Evolutionary conservation across 2,329 filamentous ascomycete genomes (phyloP).

Genomic region (Cryphonectria japonica): DNA sequence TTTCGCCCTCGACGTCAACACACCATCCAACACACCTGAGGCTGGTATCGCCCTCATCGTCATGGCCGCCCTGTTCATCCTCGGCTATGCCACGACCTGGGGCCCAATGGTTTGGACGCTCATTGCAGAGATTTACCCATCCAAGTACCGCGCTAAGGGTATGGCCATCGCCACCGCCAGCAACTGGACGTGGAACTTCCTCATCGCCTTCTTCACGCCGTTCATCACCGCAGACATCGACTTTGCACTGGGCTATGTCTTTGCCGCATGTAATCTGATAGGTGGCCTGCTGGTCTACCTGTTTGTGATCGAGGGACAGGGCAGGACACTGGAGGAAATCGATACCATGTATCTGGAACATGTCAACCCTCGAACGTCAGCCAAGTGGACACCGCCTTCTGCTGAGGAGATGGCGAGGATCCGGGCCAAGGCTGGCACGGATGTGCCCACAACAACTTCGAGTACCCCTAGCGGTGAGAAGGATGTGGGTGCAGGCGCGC

Average conservation of each 20-base stretch:
- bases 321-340: conserved; percentile 76
- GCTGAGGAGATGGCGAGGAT: conserved; percentile 49
- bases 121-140: conserved; percentile 67
- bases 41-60: conserved; percentile 66
- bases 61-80: conserved; percentile 66
- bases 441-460: conserved; percentile 25
- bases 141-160: conserved; percentile 61
- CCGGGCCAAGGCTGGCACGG: conserved; percentile 46
- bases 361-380: conserved; percentile 66
- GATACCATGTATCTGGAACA: conserved; percentile 75
- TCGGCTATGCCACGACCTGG: conserved; percentile 70
- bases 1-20: conserved; percentile 46
- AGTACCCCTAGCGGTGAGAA: conserved; percentile 4
- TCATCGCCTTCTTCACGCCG: conserved; percentile 77
- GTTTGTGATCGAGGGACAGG: conserved; percentile 76
- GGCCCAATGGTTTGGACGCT: conserved; percentile 68
- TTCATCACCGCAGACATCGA: conserved; percentile 75
- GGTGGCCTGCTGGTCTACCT: conserved; percentile 73
- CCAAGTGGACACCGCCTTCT: conserved; percentile 53
- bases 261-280: conserved; percentile 70
- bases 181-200: conserved; percentile 76
- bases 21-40: conserved; percentile 41
- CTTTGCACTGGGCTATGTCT: conserved; percentile 76
- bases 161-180: conserved; percentile 64
- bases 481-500: not conserved